phyloP scores from a whole-genome alignment of 805 yeast genomes.

The Clavispora santaluciae region DNA sequence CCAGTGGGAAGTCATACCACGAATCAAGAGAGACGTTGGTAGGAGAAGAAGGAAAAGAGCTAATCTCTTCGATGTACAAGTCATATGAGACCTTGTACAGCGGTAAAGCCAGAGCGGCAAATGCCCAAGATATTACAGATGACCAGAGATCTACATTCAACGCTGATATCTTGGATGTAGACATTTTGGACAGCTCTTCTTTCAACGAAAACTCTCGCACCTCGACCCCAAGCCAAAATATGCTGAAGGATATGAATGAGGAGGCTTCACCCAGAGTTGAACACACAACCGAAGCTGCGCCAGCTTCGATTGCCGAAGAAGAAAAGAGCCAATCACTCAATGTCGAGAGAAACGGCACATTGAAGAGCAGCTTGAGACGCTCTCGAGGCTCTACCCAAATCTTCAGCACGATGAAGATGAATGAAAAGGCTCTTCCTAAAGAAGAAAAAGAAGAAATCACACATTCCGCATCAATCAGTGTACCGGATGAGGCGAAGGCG shows the following conservation, averaged over 20 bases:
- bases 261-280: conserved; percentile 5
- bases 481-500: background rate
- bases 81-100: conserved; percentile 19
- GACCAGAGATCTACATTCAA: conserved; percentile 7
- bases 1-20: conserved; percentile 1
- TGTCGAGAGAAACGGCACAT: conserved; percentile 10
- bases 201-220: conserved; percentile 3
- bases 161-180: conserved; percentile 10
- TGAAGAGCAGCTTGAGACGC: conserved; percentile 10
- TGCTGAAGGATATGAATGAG: conserved; percentile 2
- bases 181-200: conserved; percentile 21
- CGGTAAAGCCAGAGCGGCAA: conserved; percentile 1
- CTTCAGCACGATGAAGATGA: conserved; percentile 24
- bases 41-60: conserved; percentile 12
- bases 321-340: conserved; percentile 1
- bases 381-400: conserved; percentile 27
- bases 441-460: background rate
- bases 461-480: background rate
- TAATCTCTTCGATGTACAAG: conserved; percentile 23
- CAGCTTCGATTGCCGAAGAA: conserved; percentile 1
- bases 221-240: background rate
- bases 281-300: conserved; percentile 2
- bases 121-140: background rate
- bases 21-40: conserved; percentile 26
- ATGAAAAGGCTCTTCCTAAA: conserved; percentile 1